Conservation (phyloP, 192 early-diverging fungal species). For the Endogone sp. region DNA sequence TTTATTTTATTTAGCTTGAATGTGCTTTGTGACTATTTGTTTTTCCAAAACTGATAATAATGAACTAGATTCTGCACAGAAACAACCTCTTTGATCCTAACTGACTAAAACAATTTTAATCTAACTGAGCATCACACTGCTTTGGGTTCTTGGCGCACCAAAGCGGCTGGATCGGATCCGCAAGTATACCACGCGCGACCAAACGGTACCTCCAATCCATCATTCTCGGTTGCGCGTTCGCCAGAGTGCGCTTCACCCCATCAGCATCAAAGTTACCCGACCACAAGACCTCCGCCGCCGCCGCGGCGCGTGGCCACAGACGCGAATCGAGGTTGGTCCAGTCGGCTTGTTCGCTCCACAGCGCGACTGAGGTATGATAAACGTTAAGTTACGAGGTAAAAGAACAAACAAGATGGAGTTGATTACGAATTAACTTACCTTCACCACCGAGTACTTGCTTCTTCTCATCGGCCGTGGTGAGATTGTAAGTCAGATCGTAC, state of each 20-base stretch:
- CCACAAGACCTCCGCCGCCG: conserved; percentile 59
- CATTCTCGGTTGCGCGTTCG: conserved; percentile 57
- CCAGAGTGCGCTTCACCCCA: conserved; percentile 46
- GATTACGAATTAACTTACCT: too few relatives aligned
- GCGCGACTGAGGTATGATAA: too few relatives aligned
- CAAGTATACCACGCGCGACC: conserved; percentile 58
- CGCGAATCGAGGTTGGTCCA: conserved; percentile 53
- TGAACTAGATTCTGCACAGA: too few relatives aligned
- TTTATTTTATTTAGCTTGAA: too few relatives aligned
- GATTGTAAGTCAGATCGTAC: conserved; percentile 59
- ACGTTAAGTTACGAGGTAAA: too few relatives aligned
- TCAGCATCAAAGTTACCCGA: conserved; percentile 32
- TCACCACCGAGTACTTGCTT: conserved; percentile 70
- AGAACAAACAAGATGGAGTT: too few relatives aligned
- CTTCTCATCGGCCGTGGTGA: conserved; percentile 42
- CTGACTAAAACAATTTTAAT: too few relatives aligned
- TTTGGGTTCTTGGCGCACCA: conserved; percentile 64
- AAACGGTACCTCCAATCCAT: conserved; percentile 71
- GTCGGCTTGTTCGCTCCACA: conserved; percentile 76
- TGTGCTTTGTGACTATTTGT: too few relatives aligned
- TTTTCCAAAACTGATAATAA: too few relatives aligned
- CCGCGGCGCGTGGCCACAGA: conserved; percentile 73
- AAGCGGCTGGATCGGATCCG: conserved; percentile 69
- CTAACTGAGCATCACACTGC: not conserved
- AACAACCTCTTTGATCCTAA: too few relatives aligned